Evolutionary conservation across 495 filamentous ascomycete genomes (phyloP).

Genomic region (Podospora pseudoanserina): DNA sequence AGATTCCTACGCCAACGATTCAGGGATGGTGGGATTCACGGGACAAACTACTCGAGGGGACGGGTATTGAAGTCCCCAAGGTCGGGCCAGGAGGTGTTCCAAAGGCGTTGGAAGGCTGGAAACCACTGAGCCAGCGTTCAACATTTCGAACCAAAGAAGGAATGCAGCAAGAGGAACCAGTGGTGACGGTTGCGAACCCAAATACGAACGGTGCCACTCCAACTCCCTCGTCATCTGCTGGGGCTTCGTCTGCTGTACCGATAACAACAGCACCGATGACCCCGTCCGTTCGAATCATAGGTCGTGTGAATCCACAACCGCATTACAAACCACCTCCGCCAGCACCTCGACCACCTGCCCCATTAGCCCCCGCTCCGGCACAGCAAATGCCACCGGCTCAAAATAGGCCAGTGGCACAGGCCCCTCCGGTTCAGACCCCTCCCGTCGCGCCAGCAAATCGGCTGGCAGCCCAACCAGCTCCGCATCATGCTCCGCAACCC

Average conservation of each 20-base stretch:
- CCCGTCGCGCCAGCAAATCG: background rate
- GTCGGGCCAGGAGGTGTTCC: constrained; percentile 2
- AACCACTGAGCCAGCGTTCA: background rate
- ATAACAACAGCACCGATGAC: background rate
- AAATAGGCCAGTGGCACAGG: background rate
- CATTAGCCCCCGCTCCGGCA: background rate
- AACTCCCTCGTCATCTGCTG: constrained; percentile 2
- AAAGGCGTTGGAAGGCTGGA: background rate
- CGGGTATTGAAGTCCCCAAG: constrained; percentile 23
- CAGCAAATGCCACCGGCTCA: background rate
- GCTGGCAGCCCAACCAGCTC: constrained; percentile 1
- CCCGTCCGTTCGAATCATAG: background rate
- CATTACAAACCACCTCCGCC: background rate
- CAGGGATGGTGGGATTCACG: constrained; percentile 31
- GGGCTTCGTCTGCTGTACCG: background rate
- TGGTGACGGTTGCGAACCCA: background rate
- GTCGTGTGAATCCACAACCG: background rate
- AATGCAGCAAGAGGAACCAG: background rate
- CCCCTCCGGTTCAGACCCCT: background rate
- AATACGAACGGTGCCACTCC: constrained; percentile 3
- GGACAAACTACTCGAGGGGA: constrained; percentile 28
- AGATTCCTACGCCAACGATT: constrained; percentile 28
- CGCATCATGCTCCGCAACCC: background rate
- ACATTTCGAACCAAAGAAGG: background rate
- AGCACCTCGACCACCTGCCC: background rate